Evolutionary conservation across 768 basidiomycete species (phyloP).

Genomic region (Cystofilobasidium bisporidii): DNA sequence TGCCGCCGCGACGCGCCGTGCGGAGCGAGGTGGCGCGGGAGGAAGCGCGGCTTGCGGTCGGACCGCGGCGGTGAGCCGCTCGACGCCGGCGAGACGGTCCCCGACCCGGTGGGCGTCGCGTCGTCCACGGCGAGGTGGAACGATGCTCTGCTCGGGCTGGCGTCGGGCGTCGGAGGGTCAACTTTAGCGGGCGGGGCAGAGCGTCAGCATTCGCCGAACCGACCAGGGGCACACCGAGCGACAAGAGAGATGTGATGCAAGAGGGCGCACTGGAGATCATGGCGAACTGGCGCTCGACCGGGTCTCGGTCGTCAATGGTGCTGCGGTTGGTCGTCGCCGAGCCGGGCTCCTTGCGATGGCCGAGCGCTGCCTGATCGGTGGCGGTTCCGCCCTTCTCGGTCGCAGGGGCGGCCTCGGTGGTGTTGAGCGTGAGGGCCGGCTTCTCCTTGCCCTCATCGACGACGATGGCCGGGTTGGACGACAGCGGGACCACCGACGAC

Average conservation of each 20-base stretch:
- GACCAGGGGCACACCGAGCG: no score
- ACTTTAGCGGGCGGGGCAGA: neutral
- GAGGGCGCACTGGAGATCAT: neutral
- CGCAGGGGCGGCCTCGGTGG: no score
- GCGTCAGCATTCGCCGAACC: no score
- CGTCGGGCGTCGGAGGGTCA: slow-evolving; percentile 10
- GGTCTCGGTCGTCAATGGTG: neutral
- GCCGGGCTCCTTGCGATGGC: neutral
- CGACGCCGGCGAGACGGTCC: neutral
- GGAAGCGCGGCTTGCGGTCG: slow-evolving; percentile 17
- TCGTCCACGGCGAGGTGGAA: neutral
- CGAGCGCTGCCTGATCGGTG: neutral
- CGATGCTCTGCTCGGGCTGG: neutral
- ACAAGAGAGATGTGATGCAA: no score
- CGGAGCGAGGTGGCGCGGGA: slow-evolving; percentile 20
- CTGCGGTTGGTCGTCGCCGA: neutral
- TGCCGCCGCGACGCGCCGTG: neutral
- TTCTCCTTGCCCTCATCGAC: neutral
- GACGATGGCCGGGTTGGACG: neutral
- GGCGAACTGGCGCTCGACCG: neutral
- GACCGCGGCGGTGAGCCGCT: neutral
- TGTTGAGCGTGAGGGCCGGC: neutral
- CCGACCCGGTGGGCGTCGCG: neutral
- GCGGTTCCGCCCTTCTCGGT: no score
- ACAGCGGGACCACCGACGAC: neutral